A percentile compares a stretch with the other conserved stretches of the same genome.
Conservation (phyloP, 768 basidiomycete species). For the Phallus indusiatus region DNA sequence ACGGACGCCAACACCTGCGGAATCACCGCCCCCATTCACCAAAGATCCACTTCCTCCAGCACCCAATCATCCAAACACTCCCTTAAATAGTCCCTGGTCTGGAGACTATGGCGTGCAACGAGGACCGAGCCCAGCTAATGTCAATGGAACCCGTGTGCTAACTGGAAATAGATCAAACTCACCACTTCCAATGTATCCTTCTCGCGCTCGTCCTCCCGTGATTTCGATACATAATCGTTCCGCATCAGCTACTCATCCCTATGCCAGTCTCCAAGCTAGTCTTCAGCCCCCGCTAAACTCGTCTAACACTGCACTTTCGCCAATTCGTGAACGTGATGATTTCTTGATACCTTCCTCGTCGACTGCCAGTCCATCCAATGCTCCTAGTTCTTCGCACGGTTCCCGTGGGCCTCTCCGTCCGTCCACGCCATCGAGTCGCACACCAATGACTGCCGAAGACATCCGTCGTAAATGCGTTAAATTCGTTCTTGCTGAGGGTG, state of each 20-base stretch:
- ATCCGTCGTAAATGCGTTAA: slow-evolving; percentile 79
- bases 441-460: slow-evolving; percentile 58
- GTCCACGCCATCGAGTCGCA: slow-evolving; percentile 31
- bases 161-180: slow-evolving; percentile 16
- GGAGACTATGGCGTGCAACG: slow-evolving; percentile 44
- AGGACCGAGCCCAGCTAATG: slow-evolving; percentile 49
- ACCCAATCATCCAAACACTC: slow-evolving; percentile 28
- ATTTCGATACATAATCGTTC: slow-evolving; percentile 38
- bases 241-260: slow-evolving; percentile 33
- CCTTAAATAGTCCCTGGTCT: slow-evolving; percentile 5
- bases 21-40: slow-evolving; percentile 30
- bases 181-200: slow-evolving; percentile 33
- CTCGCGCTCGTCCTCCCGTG: slow-evolving; percentile 27
- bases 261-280: slow-evolving; percentile 35
- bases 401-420: slow-evolving; percentile 52
- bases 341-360: slow-evolving; percentile 6
- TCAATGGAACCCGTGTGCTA: slow-evolving; percentile 22
- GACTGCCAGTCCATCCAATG: background rate
- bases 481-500: slow-evolving; percentile 78
- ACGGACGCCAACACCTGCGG: slow-evolving; percentile 50
- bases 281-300: slow-evolving; percentile 23
- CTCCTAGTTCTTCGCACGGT: slow-evolving; percentile 32
- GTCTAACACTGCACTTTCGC: slow-evolving; percentile 23
- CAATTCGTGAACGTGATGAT: slow-evolving; percentile 2
- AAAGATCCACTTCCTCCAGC: slow-evolving; percentile 26